Conservation (phyloP, 805 yeast species). For the Sporopachydermia lactativora region DNA sequence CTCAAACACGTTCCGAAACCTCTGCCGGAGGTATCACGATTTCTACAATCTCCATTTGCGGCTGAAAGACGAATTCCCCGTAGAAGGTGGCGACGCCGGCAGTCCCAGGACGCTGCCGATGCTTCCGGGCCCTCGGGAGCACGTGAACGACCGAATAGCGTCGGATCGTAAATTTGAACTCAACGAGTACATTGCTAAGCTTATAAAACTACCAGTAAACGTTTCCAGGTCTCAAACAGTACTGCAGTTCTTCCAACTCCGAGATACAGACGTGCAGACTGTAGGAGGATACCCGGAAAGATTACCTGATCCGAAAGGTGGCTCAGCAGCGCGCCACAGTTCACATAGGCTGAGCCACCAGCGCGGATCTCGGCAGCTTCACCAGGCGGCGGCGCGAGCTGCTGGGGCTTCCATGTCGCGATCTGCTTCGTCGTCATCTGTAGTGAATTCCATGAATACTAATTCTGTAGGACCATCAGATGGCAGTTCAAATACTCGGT, state of each 20-base stretch:
- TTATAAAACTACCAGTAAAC: slow-evolving; percentile 61
- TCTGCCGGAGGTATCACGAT: slow-evolving; percentile 89
- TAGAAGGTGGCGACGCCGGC: slow-evolving; percentile 82
- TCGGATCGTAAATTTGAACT: slow-evolving; percentile 39
- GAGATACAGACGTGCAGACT: slow-evolving; percentile 47
- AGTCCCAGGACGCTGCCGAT: slow-evolving; percentile 73
- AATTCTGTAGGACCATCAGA: slow-evolving; percentile 5
- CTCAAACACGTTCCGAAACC: slow-evolving; percentile 52
- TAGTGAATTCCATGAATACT: neutral
- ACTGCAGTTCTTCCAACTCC: slow-evolving; percentile 51
- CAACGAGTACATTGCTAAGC: slow-evolving; percentile 39
- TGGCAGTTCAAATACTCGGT: slow-evolving; percentile 15
- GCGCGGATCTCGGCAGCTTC: neutral
- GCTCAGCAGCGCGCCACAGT: neutral
- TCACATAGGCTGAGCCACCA: neutral
- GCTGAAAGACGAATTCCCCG: slow-evolving; percentile 71
- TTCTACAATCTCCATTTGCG: slow-evolving; percentile 87
- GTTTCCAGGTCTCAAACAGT: slow-evolving; percentile 61
- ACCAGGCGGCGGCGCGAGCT: neutral
- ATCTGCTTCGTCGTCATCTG: neutral
- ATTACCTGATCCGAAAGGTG: neutral
- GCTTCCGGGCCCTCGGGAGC: slow-evolving; percentile 91
- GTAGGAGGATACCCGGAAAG: slow-evolving; percentile 10
- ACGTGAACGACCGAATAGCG: slow-evolving; percentile 67
- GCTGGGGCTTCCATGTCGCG: neutral